Evolutionary conservation across 257 asterid species (phyloP).

Genomic region (Coffea canephora): DNA sequence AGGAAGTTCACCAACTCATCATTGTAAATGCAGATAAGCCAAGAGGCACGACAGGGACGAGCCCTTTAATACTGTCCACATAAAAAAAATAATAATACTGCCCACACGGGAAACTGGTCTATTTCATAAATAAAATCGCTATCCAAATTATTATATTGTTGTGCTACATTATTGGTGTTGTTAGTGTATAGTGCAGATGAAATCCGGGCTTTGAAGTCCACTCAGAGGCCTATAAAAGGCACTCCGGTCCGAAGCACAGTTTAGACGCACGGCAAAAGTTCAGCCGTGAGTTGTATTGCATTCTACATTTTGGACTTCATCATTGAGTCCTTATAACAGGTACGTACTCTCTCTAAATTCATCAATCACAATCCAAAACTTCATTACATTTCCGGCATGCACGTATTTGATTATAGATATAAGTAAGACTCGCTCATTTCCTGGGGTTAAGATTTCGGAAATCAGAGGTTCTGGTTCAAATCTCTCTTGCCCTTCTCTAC

Average conservation of each 20-base stretch:
- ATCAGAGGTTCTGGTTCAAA: too few species aligned
- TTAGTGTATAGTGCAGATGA: not conserved
- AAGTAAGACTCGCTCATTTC: too few species aligned
- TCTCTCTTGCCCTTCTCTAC: too few species aligned
- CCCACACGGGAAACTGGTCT: not conserved
- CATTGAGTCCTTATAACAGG: not conserved
- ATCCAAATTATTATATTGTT: too few species aligned
- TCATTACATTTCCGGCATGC: not conserved
- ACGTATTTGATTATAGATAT: too few species aligned
- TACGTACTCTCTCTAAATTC: not conserved
- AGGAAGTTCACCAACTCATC: not conserved
- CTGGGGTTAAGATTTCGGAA: too few species aligned
- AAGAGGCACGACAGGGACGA: not conserved
- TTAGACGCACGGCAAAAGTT: not conserved
- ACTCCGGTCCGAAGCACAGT: not conserved
- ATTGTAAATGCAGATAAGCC: not conserved
- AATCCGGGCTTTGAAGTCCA: conserved; percentile 16
- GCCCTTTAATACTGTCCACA: not conserved
- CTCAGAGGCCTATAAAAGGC: not conserved
- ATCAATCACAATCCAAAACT: not conserved
- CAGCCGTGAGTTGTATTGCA: not conserved
- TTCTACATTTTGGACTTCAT: not conserved
- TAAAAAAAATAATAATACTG: too few species aligned
- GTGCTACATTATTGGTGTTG: too few species aligned
- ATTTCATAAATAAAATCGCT: too few species aligned